These are phyloP conservation scores for Eragrostis curvula DNA, from an alignment of 176 grass and related monocot species.

Conservation along the genomic window DNA sequence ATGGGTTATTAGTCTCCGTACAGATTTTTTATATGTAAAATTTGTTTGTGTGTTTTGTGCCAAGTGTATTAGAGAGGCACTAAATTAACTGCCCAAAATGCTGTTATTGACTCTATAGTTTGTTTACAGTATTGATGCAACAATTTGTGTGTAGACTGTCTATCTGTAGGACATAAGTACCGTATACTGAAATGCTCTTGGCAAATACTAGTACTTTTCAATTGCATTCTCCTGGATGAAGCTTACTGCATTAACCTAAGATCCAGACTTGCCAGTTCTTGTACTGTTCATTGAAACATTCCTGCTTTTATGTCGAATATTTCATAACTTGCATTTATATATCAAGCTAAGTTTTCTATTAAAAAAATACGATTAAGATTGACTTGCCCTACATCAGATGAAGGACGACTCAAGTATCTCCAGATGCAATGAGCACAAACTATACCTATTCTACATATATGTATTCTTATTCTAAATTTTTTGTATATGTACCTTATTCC, in stretches of 20 bases:
- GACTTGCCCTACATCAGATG: conserved; percentile 9
- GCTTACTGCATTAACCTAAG: not conserved
- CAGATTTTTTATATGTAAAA: conserved; percentile 10
- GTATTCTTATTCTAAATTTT: not conserved
- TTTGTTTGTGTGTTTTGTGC: conserved; percentile 32
- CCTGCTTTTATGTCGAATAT: conserved; percentile 10
- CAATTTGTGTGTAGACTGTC: conserved; percentile 11
- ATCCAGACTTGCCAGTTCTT: not conserved
- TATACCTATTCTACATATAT: not conserved
- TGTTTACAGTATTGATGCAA: conserved; percentile 13
- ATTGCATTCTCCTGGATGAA: not conserved
- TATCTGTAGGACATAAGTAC: conserved; percentile 19
- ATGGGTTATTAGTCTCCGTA: conserved; percentile 31
- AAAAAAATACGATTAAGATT: not conserved
- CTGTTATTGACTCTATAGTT: conserved; percentile 5
- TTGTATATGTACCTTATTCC: conserved; percentile 11
- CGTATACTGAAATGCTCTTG: conserved; percentile 25
- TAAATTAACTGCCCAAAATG: conserved; percentile 17
- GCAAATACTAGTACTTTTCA: not conserved
- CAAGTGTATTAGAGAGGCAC: conserved; percentile 34
- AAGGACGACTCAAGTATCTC: not conserved
- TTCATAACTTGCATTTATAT: conserved; percentile 9
- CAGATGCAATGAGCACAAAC: not conserved
- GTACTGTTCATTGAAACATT: not conserved
- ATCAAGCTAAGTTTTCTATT: not conserved